These are phyloP conservation scores for Lepidium africanum DNA, from an alignment of 345 rosid species.

Conservation along the genomic window DNA sequence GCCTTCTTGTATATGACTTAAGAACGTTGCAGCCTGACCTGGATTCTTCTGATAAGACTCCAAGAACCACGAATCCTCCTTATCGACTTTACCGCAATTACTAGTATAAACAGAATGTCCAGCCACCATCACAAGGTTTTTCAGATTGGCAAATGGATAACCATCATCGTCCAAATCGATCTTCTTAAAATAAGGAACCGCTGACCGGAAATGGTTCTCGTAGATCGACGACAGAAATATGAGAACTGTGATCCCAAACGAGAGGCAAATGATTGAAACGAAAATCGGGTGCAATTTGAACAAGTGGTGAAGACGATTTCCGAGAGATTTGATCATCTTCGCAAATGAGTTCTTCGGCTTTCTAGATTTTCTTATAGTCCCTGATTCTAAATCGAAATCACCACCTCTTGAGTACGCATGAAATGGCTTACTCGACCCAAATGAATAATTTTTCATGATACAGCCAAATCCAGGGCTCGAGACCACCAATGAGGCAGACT, in stretches of 20 bases:
- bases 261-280: slow-evolving; percentile 42
- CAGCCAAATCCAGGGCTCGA: slow-evolving; percentile 20
- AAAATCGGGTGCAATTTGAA: slow-evolving; percentile 61
- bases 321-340: slow-evolving; percentile 56
- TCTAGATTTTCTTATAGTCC: slow-evolving; percentile 46
- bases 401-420: slow-evolving; percentile 58
- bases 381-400: slow-evolving; percentile 82
- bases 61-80: slow-evolving; percentile 91
- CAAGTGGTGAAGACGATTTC: slow-evolving; percentile 44
- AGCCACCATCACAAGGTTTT: slow-evolving; percentile 93
- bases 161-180: slow-evolving; percentile 28
- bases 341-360: slow-evolving; percentile 40
- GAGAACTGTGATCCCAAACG: slow-evolving; percentile 56
- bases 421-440: slow-evolving; percentile 50
- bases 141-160: slow-evolving; percentile 58
- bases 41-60: slow-evolving; percentile 91
- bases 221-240: slow-evolving; percentile 41
- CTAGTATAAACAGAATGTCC: slow-evolving; percentile 92
- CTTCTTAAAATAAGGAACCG: slow-evolving; percentile 31
- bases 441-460: slow-evolving; percentile 60
- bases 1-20: slow-evolving; percentile 81
- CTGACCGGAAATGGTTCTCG: slow-evolving; percentile 34
- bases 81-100: slow-evolving; percentile 64
- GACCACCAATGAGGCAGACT: slow-evolving; percentile 14
- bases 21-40: slow-evolving; percentile 85